Conservation (phyloP, 768 basidiomycete species). For the Chiua virens region DNA sequence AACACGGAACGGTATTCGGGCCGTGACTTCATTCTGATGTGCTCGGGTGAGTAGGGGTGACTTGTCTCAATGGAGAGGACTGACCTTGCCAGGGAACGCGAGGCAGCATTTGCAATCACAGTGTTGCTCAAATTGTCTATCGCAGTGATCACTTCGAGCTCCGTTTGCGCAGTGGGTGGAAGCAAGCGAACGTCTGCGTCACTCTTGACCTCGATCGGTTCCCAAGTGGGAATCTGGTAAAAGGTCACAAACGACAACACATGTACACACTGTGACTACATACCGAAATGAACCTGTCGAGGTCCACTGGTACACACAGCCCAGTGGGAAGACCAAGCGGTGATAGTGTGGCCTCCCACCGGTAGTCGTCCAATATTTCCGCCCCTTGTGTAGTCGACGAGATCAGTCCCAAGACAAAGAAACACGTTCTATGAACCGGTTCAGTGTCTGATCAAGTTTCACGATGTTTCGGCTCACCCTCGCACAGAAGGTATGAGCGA, state of each 20-base stretch:
- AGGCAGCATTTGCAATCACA: slow-evolving; percentile 93
- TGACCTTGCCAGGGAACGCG: slow-evolving; percentile 83
- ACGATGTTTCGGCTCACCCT: slow-evolving; percentile 62
- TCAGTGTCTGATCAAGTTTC: slow-evolving; percentile 4
- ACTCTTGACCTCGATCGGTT: slow-evolving; percentile 32
- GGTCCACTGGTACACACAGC: slow-evolving; percentile 84
- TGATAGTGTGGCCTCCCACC: slow-evolving; percentile 90
- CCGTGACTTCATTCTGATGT: slow-evolving; percentile 70
- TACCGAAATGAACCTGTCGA: slow-evolving; percentile 79
- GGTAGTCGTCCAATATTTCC: slow-evolving; percentile 88
- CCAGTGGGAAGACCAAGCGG: slow-evolving; percentile 88
- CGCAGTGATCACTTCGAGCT: slow-evolving; percentile 82
- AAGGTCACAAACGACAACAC: slow-evolving; percentile 2
- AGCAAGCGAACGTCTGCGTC: slow-evolving; percentile 49
- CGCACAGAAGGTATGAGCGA: slow-evolving; percentile 88
- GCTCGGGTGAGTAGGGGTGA: background rate
- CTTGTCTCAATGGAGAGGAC: slow-evolving; percentile 16
- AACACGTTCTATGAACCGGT: slow-evolving; percentile 73
- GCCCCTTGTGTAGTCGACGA: slow-evolving; percentile 91
- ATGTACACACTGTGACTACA: slow-evolving; percentile 24
- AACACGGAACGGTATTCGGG: slow-evolving; percentile 77
- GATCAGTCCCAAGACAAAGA: slow-evolving; percentile 91
- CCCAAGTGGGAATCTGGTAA: slow-evolving; percentile 73
- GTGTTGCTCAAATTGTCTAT: slow-evolving; percentile 95
- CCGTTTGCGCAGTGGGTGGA: slow-evolving; percentile 65